A percentile compares a stretch with the other conserved stretches of the same genome.
These are phyloP conservation scores for Xanthoconium separans DNA, from an alignment of 1,284 basidiomycete genomes.

Conservation along the genomic window DNA sequence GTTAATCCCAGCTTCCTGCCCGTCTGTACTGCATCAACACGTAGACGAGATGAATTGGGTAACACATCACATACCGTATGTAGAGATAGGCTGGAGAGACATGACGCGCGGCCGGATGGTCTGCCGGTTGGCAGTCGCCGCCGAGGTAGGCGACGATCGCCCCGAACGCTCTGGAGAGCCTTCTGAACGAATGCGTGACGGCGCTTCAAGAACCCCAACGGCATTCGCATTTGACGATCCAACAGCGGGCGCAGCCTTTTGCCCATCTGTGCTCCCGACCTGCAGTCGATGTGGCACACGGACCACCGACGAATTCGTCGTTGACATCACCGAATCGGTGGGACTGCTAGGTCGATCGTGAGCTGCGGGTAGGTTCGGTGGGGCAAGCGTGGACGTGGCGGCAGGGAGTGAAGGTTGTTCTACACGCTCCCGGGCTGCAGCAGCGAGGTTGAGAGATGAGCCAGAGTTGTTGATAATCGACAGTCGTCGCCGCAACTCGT, in stretches of 20 bases:
- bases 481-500: conserved; percentile 71
- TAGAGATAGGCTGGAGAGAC: conserved; percentile 59
- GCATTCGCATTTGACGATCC: conserved; percentile 79
- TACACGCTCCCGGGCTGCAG: conserved; percentile 45
- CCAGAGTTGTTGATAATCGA: conserved; percentile 68
- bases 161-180: conserved; percentile 67
- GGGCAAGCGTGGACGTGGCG: conserved; percentile 28
- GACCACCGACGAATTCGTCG: conserved; percentile 60
- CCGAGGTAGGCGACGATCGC: conserved; percentile 64
- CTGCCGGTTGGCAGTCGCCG: conserved; percentile 50
- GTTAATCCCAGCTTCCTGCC: conserved; percentile 83
- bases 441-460: conserved; percentile 52
- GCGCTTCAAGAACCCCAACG: conserved; percentile 70
- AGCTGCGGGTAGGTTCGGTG: conserved; percentile 33
- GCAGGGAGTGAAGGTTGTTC: conserved; percentile 35
- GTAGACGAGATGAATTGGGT: neutral
- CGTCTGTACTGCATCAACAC: conserved; percentile 50
- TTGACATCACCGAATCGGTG: conserved; percentile 70
- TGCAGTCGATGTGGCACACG: conserved; percentile 61
- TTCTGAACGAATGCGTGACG: conserved; percentile 60
- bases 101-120: conserved; percentile 45
- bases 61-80: conserved; percentile 59
- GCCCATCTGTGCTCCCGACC: conserved; percentile 64
- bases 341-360: conserved; percentile 65
- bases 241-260: conserved; percentile 83